Percentiles rank a stretch among this genome's conserved stretches.
Conservation (phyloP, 1,284 basidiomycete genomes). For the Ceratobasidium sp. region DNA sequence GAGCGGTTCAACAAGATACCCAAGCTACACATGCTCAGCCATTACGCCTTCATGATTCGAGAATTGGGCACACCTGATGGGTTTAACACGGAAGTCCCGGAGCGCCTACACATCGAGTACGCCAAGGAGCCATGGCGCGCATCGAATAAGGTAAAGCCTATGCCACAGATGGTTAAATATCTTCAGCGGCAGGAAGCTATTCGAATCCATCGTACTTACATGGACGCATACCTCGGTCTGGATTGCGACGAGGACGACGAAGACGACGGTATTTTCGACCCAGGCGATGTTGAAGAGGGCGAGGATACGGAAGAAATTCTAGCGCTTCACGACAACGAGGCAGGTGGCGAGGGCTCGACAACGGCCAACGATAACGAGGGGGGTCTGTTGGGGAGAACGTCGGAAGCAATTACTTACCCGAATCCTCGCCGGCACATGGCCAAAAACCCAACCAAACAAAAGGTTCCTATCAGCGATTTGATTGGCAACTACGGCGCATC, state of each 20-base stretch:
- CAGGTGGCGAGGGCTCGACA: not conserved
- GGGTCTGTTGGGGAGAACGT: not conserved
- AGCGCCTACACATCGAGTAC: no score
- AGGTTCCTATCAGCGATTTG: not conserved
- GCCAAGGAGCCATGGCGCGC: slow-evolving; percentile 15
- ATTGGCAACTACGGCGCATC: not conserved
- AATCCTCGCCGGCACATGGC: not conserved
- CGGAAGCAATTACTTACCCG: not conserved
- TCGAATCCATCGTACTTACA: no score
- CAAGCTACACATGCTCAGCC: slow-evolving; percentile 33
- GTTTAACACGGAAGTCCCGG: no score
- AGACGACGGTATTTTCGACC: no score
- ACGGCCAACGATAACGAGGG: not conserved
- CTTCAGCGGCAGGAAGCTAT: slow-evolving; percentile 22
- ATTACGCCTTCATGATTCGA: no score
- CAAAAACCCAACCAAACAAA: not conserved
- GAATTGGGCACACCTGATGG: no score
- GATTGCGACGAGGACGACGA: not conserved
- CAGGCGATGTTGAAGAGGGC: not conserved
- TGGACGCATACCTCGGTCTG: slow-evolving; percentile 7
- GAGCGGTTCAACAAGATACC: slow-evolving; percentile 18
- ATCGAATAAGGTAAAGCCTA: slow-evolving; percentile 13
- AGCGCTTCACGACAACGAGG: not conserved
- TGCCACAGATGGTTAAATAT: slow-evolving; percentile 18
- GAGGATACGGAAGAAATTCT: not conserved